phyloP scores from a whole-genome alignment of 768 basidiomycete genomes.

The Boletus vermiculosoides region DNA sequence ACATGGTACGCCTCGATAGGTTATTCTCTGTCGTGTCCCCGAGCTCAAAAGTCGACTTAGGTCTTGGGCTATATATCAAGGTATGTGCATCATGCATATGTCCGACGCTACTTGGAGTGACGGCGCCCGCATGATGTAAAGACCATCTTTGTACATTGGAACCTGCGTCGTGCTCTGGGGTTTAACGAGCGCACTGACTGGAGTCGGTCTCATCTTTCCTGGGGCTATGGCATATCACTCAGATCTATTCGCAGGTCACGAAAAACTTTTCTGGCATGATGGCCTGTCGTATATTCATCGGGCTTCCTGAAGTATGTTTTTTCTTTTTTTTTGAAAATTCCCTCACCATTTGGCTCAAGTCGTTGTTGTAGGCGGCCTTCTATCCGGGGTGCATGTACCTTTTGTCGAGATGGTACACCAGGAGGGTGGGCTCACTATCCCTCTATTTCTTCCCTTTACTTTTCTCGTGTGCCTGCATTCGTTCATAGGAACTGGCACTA shows the following conservation, averaged over 20 bases:
- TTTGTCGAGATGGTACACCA: slow-evolving; percentile 57
- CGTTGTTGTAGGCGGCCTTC: slow-evolving; percentile 48
- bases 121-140: too few species aligned
- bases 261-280: slow-evolving; percentile 51
- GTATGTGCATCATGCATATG: neutral
- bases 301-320: slow-evolving; percentile 50
- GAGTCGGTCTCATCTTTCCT: neutral
- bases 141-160: neutral
- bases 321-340: too few species aligned
- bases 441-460: neutral
- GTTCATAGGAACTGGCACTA: slow-evolving; percentile 57
- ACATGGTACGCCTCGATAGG: neutral
- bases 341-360: neutral
- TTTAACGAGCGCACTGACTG: neutral
- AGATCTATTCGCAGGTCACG: too few species aligned
- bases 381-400: slow-evolving; percentile 55
- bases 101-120: too few species aligned
- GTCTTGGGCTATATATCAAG: neutral
- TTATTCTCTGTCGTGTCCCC: too few species aligned
- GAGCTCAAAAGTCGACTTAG: too few species aligned
- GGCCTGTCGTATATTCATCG: slow-evolving; percentile 58
- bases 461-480: neutral
- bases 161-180: neutral
- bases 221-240: too few species aligned
- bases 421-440: slow-evolving; percentile 10